phyloP scores from a whole-genome alignment of 306 rosid species.

The Coriaria nepalensis region DNA sequence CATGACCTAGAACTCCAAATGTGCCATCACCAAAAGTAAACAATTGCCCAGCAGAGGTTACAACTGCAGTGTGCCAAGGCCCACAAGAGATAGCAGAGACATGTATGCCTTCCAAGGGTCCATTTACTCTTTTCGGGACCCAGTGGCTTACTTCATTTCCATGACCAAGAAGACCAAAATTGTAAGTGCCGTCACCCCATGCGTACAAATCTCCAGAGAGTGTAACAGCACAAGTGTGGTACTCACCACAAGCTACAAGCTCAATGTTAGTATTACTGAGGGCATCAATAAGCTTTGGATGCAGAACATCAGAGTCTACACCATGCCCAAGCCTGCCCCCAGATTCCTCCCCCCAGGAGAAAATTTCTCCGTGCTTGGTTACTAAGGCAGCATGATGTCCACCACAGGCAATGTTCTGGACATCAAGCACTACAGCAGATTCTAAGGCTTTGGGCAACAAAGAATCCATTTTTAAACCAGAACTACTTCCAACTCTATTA shows the following conservation, averaged over 20 bases:
- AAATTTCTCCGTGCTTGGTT: slow-evolving; percentile 92
- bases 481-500: slow-evolving; percentile 60
- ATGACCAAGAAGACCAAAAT: slow-evolving; percentile 91
- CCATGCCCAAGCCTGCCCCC: slow-evolving; percentile 99
- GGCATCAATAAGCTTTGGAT: slow-evolving; percentile 91
- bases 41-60: slow-evolving; percentile 92
- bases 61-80: slow-evolving; percentile 98
- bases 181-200: slow-evolving; percentile 95
- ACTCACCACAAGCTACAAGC: slow-evolving; percentile 98
- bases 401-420: slow-evolving; percentile 93
- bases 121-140: slow-evolving; percentile 93
- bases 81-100: slow-evolving; percentile 94
- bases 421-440: slow-evolving; percentile 91
- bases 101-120: slow-evolving; percentile 92
- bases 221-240: slow-evolving; percentile 94
- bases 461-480: slow-evolving; percentile 66
- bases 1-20: slow-evolving; percentile 96
- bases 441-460: slow-evolving; percentile 87
- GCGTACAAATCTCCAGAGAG: slow-evolving; percentile 94
- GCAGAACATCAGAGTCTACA: slow-evolving; percentile 77
- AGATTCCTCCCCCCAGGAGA: slow-evolving; percentile 98
- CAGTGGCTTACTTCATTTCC: slow-evolving; percentile 98
- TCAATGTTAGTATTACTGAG: slow-evolving; percentile 75
- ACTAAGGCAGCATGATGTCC: slow-evolving; percentile 92
- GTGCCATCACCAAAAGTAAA: slow-evolving; percentile 98